Conservation (phyloP, 805 yeast genomes). For the Grigorovia transvaalensis region DNA sequence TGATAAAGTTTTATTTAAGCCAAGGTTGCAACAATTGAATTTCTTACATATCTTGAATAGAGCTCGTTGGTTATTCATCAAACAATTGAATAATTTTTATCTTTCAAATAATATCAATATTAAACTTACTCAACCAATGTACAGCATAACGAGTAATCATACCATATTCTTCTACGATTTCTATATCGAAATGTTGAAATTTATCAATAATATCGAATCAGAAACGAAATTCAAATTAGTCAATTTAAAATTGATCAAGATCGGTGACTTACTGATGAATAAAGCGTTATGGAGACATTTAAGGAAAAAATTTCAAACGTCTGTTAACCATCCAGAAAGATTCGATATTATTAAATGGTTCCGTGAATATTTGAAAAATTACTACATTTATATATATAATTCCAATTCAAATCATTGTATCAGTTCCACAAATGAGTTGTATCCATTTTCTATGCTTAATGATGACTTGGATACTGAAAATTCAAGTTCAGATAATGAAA, state of each 20-base stretch:
- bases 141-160: neutral
- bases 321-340: neutral
- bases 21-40: constrained; percentile 55
- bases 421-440: constrained; percentile 11
- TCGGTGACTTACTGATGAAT: constrained; percentile 8
- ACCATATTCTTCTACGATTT: constrained; percentile 31
- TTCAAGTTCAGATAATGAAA: constrained; percentile 29
- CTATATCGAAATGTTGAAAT: constrained; percentile 28
- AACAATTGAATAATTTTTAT: constrained; percentile 49
- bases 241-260: neutral
- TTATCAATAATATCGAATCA: neutral
- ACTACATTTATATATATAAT: constrained; percentile 27
- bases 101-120: constrained; percentile 5
- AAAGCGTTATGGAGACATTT: constrained; percentile 22
- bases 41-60: constrained; percentile 56
- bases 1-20: constrained; percentile 48
- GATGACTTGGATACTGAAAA: constrained; percentile 8
- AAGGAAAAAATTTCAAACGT: constrained; percentile 7
- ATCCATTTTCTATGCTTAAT: constrained; percentile 28
- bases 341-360: constrained; percentile 13
- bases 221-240: neutral
- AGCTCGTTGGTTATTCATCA: constrained; percentile 49
- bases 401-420: constrained; percentile 4
- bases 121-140: constrained; percentile 1
- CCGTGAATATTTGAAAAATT: constrained; percentile 18